Evolutionary conservation across 2,329 filamentous ascomycete genomes (phyloP).

Genomic region (Grosmannia clavigera): DNA sequence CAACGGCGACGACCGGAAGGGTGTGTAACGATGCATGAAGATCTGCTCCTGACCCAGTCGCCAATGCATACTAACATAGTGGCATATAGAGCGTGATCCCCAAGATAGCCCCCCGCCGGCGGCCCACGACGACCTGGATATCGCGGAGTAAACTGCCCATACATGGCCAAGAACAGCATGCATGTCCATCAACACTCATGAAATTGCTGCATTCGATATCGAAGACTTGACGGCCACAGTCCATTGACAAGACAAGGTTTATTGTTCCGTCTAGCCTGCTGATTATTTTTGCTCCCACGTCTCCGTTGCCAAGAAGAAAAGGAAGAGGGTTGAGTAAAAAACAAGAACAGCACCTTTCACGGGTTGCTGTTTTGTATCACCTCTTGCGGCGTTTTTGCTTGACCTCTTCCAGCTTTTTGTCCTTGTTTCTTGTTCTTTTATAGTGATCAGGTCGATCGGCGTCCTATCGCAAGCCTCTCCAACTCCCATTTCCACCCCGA

Average conservation of each 20-base stretch:
- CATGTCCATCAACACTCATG: not conserved
- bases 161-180: not conserved
- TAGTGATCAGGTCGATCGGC: constrained; percentile 11
- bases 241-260: not conserved
- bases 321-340: not conserved
- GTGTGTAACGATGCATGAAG: constrained; percentile 34
- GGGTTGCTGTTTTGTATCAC: not conserved
- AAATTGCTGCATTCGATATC: not conserved
- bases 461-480: not conserved
- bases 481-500: not conserved
- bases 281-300: not conserved
- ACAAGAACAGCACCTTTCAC: not conserved
- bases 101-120: constrained; percentile 66
- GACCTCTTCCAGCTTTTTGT: not conserved
- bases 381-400: not conserved
- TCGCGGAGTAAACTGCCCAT: constrained; percentile 53
- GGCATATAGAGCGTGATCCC: constrained; percentile 6
- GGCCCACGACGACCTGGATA: constrained; percentile 88
- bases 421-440: constrained; percentile 7
- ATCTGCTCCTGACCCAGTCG: constrained; percentile 4
- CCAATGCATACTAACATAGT: not conserved
- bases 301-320: not conserved
- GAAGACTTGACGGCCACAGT: not conserved
- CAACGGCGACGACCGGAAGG: constrained; percentile 84
- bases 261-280: not conserved